Percentiles rank a stretch among this genome's conserved stretches.
Conservation (phyloP, 768 basidiomycete genomes). For the Auricularia auricula-judae region DNA sequence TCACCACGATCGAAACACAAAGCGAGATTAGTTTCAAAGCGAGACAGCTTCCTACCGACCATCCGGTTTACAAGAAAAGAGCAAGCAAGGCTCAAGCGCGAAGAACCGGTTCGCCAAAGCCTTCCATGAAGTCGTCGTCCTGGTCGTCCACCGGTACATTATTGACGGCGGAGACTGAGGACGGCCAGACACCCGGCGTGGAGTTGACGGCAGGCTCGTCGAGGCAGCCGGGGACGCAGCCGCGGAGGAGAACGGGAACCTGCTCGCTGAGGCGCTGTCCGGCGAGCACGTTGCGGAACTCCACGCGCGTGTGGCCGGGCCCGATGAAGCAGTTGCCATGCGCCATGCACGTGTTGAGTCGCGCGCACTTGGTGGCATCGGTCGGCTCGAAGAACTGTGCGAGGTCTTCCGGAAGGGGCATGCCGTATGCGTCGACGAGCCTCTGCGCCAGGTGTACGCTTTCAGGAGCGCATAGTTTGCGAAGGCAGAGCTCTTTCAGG, state of each 20-base stretch:
- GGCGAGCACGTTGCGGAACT: neutral
- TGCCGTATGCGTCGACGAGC: too few relatives aligned
- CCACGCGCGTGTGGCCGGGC: neutral
- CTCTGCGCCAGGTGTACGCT: neutral
- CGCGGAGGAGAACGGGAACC: neutral
- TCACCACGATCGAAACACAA: too few relatives aligned
- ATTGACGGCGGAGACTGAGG: neutral
- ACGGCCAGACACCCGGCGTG: neutral
- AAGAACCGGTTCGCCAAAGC: neutral
- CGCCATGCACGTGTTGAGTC: neutral
- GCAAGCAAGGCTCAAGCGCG: neutral
- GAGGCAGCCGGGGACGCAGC: neutral
- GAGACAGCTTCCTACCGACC: too few relatives aligned
- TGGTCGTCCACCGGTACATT: neutral
- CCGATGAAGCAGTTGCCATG: neutral
- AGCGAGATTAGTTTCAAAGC: too few relatives aligned
- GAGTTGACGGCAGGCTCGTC: neutral
- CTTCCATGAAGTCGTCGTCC: conserved; percentile 1
- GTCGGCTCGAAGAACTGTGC: neutral
- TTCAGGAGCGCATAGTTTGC: neutral
- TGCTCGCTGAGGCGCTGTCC: neutral
- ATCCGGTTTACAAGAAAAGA: neutral
- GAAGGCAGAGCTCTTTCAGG: neutral
- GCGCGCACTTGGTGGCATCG: neutral
- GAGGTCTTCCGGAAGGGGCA: neutral